A percentile compares a stretch with the other conserved stretches of the same genome.
These are phyloP conservation scores for Cornus kousa DNA, from an alignment of 148 eudicot species.

Conservation along the genomic window DNA sequence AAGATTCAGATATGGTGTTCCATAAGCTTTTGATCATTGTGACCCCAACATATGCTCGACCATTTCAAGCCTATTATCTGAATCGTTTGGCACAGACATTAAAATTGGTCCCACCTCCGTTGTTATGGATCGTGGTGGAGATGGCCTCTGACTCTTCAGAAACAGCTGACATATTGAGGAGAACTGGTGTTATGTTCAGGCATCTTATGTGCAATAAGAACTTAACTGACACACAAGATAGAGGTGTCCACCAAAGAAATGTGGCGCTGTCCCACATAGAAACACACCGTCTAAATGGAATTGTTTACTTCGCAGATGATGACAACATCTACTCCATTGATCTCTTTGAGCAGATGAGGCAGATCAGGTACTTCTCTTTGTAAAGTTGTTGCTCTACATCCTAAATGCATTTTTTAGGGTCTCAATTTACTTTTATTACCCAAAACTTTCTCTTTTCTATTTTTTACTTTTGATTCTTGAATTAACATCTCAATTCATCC, in stretches of 20 bases:
- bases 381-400: not conserved
- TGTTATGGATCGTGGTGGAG: constrained; percentile 85
- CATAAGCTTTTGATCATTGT: constrained; percentile 75
- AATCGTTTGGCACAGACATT: constrained; percentile 75
- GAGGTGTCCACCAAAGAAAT: constrained; percentile 62
- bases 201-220: constrained; percentile 72
- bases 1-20: constrained; percentile 23
- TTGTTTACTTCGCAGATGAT: constrained; percentile 79
- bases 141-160: constrained; percentile 68
- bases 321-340: constrained; percentile 52
- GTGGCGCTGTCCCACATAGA: constrained; percentile 77
- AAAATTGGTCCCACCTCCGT: constrained; percentile 59
- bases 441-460: not conserved
- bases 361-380: constrained; percentile 57
- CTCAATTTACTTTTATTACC: not conserved
- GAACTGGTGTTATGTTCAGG: constrained; percentile 75
- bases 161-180: constrained; percentile 70
- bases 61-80: constrained; percentile 72
- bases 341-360: constrained; percentile 64
- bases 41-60: constrained; percentile 60
- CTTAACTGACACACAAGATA: constrained; percentile 52
- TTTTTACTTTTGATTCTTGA: not conserved
- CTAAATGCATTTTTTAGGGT: not conserved
- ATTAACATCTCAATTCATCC: not conserved
- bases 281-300: constrained; percentile 69